Base-by-base conservation (phyloP, 331 rosid genomes). In the Acacia pycnantha region DNA sequence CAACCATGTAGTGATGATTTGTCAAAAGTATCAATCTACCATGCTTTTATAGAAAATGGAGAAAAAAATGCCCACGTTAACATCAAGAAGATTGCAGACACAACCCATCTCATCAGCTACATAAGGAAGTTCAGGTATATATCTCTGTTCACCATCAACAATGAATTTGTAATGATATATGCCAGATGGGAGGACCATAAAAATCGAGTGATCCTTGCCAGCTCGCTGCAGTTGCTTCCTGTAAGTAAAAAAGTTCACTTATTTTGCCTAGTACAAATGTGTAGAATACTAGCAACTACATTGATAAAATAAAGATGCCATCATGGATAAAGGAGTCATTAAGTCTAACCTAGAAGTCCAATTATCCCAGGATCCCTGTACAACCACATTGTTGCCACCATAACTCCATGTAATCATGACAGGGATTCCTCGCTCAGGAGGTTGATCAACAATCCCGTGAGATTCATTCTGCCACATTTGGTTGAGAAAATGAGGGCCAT, bases 291-390 rank as follows among this genome's bases (percentile, higher is more conserved):
- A 44, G 43, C 73, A 64, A 59, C 47, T 65, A 80, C 13, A 77
- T 35, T 43, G 72, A 78, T 69, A 61, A 74, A 73, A 76, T 77
- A 51, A 78, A 84, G 54, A 41, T 6, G 22, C 15, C 13, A 35
- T 82, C 72, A 67, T 48, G 31, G 11, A 78, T 50, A 35, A 84
- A 68, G 21, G 65, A 82, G 47, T 70, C 76, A 54, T 61, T 26
- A 70, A 62, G 65, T 61, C 80, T 84, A 73, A 91, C 98, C 97
- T 94, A 64, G 97, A 86, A 68, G 83, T 70, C 98, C 98, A 94
- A 85, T 90, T 87, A 88, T 94, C 97, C 98, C 98, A 94, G 71
- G 98, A 92, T 77, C 98, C 98, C 92, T 94, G 94, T 64, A 92
- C 91, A 56, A 83, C 91, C 59, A 94, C 97, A 78, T 66, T 90